Conservation (phyloP, 371 early-diverging fungal species). For the Mortierella polycephala region DNA sequence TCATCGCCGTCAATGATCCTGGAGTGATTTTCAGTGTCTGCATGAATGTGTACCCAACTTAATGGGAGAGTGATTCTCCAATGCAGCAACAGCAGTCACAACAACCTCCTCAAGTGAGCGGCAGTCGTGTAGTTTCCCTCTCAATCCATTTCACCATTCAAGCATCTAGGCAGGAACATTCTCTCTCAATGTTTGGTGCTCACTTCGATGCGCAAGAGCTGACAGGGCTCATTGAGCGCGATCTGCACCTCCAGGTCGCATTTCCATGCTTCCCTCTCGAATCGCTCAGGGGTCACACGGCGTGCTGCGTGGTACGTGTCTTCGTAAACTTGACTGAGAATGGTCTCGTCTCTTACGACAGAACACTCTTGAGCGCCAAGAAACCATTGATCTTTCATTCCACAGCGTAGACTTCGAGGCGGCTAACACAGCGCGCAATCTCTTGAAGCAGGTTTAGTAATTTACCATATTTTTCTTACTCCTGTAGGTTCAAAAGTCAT, state of each 20-base stretch:
- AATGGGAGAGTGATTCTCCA: neutral
- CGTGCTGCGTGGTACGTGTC: constrained; percentile 69
- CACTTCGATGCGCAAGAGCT: constrained; percentile 45
- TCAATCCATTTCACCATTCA: neutral
- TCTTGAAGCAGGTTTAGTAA: too few relatives aligned
- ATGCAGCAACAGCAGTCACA: too few relatives aligned
- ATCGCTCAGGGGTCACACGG: constrained; percentile 62
- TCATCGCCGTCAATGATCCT: constrained; percentile 21
- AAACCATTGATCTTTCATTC: neutral
- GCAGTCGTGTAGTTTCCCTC: too few relatives aligned
- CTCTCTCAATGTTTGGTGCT: constrained; percentile 36
- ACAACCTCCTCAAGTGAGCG: too few relatives aligned
- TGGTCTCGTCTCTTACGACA: neutral
- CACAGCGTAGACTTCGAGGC: too few relatives aligned
- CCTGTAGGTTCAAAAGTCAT: constrained; percentile 36
- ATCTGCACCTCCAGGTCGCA: constrained; percentile 68
- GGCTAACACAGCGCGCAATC: too few relatives aligned
- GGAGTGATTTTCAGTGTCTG: neutral
- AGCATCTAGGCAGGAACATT: neutral
- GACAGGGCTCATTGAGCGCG: constrained; percentile 58
- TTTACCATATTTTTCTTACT: neutral
- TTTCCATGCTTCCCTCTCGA: constrained; percentile 71
- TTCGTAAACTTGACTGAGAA: too few relatives aligned
- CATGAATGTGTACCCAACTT: neutral
- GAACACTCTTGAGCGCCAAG: neutral